Base-by-base conservation (phyloP, 1,139 yeast genomes). In the Spathaspora sp. region DNA sequence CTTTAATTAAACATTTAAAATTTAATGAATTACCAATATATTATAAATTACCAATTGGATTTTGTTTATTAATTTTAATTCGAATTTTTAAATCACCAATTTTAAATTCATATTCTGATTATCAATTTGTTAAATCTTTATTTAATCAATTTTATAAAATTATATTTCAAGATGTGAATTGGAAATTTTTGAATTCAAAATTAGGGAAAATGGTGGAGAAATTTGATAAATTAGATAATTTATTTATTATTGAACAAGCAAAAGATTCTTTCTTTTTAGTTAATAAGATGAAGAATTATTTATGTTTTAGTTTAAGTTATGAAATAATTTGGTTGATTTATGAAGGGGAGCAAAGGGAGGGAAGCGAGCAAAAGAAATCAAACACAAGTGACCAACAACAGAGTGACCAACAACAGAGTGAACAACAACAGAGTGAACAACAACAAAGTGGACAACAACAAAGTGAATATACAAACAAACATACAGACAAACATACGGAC, bases 281-380 rank as follows among this genome's bases (percentile, higher is more conserved):
- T 31, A 65, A 64, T 34, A 60, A 61, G 44, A 71, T 72, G 70
- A 65, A 66, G 45, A 67, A 64, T 48, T 68, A 70, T 55, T 65
- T 73, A 47, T 70, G 67, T 11, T 66, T 75, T 17, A 68, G 74
- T 46, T 63, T 74, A 46, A 59, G 60, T 38, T 71, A 70, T 52
- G 80, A 74, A 53, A 55, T 74, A 58, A 68, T 72, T 23, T 73
- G 75, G 75, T 60, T 65, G 38, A 66, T 73, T 36, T 70, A 69
- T 55, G 62, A 65, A 45, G 51, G 60, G 47, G 63, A 61, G 43
- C 47, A 48, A 24, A 42, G 36, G 45, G 11, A 11, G n/a, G 15
- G 24, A 27, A 11, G 9, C 8, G 17, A n/a, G 47, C 36, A 42
- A 17, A 9, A 9, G 15, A 18, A 6, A 24, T 40, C 43, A 15